Evolutionary conservation across 163 green algal species (phyloP), one percentile per base, ranked within the genome.

Genomic region (Scenedesmus sp.): DNA sequence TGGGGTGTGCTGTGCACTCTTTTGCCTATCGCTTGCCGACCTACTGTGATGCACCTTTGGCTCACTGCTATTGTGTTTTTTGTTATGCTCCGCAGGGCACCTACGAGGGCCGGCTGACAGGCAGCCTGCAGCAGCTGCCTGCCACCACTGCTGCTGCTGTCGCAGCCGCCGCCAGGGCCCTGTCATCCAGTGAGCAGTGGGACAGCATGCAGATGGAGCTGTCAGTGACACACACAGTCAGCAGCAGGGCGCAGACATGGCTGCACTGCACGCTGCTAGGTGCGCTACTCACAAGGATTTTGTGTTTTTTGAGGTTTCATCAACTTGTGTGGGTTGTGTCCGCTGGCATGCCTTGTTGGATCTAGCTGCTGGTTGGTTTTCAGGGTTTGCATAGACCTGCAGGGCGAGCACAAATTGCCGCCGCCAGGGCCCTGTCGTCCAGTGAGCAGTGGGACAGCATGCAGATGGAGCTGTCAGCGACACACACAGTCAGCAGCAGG

Each of bases 201-300:
- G 23, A 79, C 70, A 79, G 70, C 70, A 79, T 79, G 70, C 23
- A 79, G 23, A 79, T 79, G 70, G 23, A 79, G 70, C 70, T 79
- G 70, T 23, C 46, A 8, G 70, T 79, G 4, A 79, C 70, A 15
- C 70, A 79, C 23, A 79, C 23, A 0, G 23, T 79, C 3, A 23
- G 20, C 10, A 79, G 23, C 70, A 79, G 5, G 70, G 23, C 70
- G 0, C 52, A 79, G 6, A 52, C 70, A 0, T 79, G 70, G 70
- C 1, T 5, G 4, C 70, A 79, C 13, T 5, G 5, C 4, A 15
- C 23, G 23, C 67, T 79, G 67, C 67, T 79, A 52, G 67, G 67
- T 79, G 66, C n/a, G 66, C 16, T 26, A 26, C 26, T 26, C 26
- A 76, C 16, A 7, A 20, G 62, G 7, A 70, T 9, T 18, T 2